These are phyloP conservation scores for Kodamaea laetipori DNA, from an alignment of 805 yeast species.

Conservation along the genomic window DNA sequence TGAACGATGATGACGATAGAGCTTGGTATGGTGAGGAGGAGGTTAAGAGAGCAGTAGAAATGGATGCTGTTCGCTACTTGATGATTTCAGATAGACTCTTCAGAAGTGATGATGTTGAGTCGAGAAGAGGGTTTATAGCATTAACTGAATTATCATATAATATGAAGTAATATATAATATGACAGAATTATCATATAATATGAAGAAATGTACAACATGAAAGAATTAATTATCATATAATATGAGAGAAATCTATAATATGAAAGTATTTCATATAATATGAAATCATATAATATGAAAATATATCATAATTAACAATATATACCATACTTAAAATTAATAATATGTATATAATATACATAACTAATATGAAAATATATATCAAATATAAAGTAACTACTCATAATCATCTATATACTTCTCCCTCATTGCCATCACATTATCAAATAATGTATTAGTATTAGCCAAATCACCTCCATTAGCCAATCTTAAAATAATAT, in stretches of 20 bases:
- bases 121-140: constrained; percentile 67
- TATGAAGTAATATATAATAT: too few relatives aligned
- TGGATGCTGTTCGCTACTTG: constrained; percentile 76
- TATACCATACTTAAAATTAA: too few relatives aligned
- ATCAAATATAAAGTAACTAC: constrained; percentile 5
- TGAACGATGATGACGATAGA: constrained; percentile 77
- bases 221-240: too few relatives aligned
- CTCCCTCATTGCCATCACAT: constrained; percentile 30
- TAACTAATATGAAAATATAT: neutral
- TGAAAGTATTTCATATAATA: too few relatives aligned
- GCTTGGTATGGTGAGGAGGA: constrained; percentile 95
- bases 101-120: constrained; percentile 69
- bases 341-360: too few relatives aligned
- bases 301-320: too few relatives aligned
- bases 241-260: too few relatives aligned
- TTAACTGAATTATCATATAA: constrained; percentile 69
- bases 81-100: constrained; percentile 80
- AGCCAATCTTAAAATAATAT: constrained; percentile 37
- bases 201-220: too few relatives aligned
- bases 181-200: too few relatives aligned
- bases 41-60: constrained; percentile 67
- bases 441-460: constrained; percentile 24
- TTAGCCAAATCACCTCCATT: constrained; percentile 14
- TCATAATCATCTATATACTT: constrained; percentile 27
- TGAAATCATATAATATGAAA: too few relatives aligned